phyloP scores from a whole-genome alignment of 2,329 filamentous ascomycete genomes.

The Hypoxylon sp. region DNA sequence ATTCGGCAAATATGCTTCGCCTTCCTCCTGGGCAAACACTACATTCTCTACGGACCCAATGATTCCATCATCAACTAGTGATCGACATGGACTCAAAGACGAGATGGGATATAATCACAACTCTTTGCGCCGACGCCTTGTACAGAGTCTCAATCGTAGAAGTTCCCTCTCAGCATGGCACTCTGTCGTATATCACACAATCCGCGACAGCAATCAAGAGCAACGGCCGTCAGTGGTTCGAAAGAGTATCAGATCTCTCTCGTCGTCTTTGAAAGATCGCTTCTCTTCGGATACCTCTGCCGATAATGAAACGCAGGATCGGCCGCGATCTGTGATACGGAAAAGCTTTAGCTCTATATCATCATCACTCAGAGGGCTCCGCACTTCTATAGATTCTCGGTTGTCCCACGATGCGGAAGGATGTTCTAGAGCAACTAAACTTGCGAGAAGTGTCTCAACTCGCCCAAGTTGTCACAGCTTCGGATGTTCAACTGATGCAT shows the following conservation, averaged over 20 bases:
- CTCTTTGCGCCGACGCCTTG: conserved; percentile 34
- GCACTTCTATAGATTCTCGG: conserved; percentile 31
- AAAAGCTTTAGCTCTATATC: conserved; percentile 48
- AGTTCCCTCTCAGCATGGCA: conserved; percentile 14
- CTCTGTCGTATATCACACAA: neutral
- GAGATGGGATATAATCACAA: conserved; percentile 1
- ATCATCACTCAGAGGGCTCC: conserved; percentile 42
- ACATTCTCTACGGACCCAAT: neutral
- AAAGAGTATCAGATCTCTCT: conserved; percentile 37
- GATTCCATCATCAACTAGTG: neutral
- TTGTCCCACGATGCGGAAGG: conserved; percentile 16
- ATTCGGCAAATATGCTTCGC: conserved; percentile 9
- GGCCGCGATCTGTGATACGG: conserved; percentile 30
- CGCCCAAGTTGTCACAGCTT: conserved; percentile 3
- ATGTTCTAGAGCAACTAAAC: conserved; percentile 25
- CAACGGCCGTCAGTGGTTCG: conserved; percentile 22
- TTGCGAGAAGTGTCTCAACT: neutral
- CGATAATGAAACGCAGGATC: conserved; percentile 7
- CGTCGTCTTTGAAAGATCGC: conserved; percentile 34
- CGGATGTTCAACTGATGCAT: conserved; percentile 30
- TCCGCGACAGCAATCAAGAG: neutral
- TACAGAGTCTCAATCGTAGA: conserved; percentile 23
- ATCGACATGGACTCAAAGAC: neutral
- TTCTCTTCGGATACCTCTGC: conserved; percentile 14
- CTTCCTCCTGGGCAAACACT: neutral